Base-by-base conservation (phyloP, 106 monocot genomes). In the Apostasia ramifera region DNA sequence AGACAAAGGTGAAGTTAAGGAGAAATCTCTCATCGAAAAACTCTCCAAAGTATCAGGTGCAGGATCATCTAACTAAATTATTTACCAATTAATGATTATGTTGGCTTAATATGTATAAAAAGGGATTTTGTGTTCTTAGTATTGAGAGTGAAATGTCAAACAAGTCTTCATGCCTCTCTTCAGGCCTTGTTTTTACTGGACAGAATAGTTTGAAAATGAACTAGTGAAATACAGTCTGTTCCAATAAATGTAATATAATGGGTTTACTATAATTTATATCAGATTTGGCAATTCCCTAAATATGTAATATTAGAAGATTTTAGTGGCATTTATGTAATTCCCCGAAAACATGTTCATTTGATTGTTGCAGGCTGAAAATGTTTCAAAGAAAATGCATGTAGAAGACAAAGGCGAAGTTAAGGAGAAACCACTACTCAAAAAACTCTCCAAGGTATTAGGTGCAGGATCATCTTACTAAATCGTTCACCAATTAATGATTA, bases 361-460 rank as follows among this genome's bases (percentile, higher is more conserved):
- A 37, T 40, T 37, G 53, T 73, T 66, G 15, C 77, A 82, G 81
- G 81, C 71, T 1, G 81, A 81, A 47, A 71, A 63, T 0, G 72
- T 57, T 45, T 73, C 77, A 12, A 70, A 54, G 69, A 78, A 78
- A 54, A 66, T 69, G 74, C 82, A 74, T 66, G 37, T 77, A 11
- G 66, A 82, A 70, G 70, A 59, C 8, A 8, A 49, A 6, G 60
- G 70, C 4, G 68, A 49, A 73, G 53, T 8, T 47, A 66, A 66
- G 59, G 70, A 82, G 59, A 82, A 70, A 60, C 54, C 73, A 4
- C 40, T 82, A 13, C n/a, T 82, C 37, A 82, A 74, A 64, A 73
- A 82, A 59, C 74, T 82, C 47, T 77, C 77, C 3, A 81, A 78
- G 59, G 56, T 55, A 59, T 66, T 82, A 13, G 57, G 81, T 67